Evolutionary conservation across 768 basidiomycete genomes (phyloP), one percentile per base, ranked within the genome.

Genomic region (Galerina marginata): DNA sequence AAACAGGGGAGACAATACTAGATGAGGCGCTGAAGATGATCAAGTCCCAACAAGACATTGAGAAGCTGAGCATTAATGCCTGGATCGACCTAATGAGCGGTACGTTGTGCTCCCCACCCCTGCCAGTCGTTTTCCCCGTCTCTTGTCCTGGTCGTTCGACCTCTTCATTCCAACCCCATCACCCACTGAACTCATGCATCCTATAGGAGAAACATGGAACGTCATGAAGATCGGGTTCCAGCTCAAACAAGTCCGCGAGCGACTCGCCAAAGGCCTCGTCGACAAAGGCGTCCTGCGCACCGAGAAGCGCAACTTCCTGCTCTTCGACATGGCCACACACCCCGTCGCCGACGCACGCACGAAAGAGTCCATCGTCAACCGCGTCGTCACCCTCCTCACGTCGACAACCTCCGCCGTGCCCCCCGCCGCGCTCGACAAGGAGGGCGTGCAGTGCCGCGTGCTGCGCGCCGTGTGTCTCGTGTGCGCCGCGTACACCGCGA

Each of bases 241-340:
- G 75, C 88, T 99, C 48, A 98, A 98, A 75, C 96, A 98, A 77
- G 96, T 99, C 42, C 90, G 96, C 47, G 96, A 99, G 77, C 92
- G 96, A 15, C 89, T 99, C 42, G 95, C 96, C 12, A 99, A 99
- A 73, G 88, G 96, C 2, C 86, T 99, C 42, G 96, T 98, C 53
- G 96, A 99, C 82, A 99, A 99, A 76, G 97, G 96, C 67, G 88
- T 99, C 40, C 86, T 99, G n/a, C 91, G 97, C 52, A 99, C 96
- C 14, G 97, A 99, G 74, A 99, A 99, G 73, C 92, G 95, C 69
- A 99, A 99, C 75, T 99, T 99, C 76, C 85, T 99, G 51, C 82
- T 99, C 33, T 99, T 99, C 77, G 96, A 99, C 79, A 99, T 99
- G 96, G 96, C 97, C 15, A 99, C 96, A 0, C 96, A 99, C 74